Conservation (phyloP, 2,329 filamentous ascomycete species). For the Botrytis medusae region DNA sequence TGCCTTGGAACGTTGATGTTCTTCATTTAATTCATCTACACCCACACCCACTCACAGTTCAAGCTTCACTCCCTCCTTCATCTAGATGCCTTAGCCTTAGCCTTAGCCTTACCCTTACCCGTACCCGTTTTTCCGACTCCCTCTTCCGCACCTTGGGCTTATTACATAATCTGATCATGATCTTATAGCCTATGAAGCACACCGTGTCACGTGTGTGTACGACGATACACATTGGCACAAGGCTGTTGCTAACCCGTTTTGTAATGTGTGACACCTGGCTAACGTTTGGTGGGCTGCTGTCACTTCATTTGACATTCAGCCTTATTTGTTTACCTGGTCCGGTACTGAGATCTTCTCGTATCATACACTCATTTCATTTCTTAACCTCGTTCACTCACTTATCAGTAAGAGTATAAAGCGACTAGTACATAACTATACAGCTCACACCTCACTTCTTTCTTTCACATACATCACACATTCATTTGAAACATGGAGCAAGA, state of each 20-base stretch:
- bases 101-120: too few species aligned
- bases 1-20: background rate
- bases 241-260: background rate
- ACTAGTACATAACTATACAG: background rate
- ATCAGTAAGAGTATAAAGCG: background rate
- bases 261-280: background rate
- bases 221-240: background rate
- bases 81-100: background rate
- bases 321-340: background rate
- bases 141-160: background rate
- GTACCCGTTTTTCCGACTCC: too few species aligned
- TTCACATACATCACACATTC: background rate
- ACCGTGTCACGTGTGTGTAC: too few species aligned
- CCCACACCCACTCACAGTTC: background rate
- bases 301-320: background rate
- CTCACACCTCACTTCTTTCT: background rate
- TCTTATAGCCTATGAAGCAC: too few species aligned
- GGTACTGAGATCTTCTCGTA: background rate
- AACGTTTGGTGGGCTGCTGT: background rate
- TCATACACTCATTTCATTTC: background rate
- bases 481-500: conserved; percentile 23
- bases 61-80: background rate
- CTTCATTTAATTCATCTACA: background rate
- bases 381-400: background rate
- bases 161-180: background rate